Evolutionary conservation across 768 basidiomycete species (phyloP).

Genomic region (Lactarius deliciosus): DNA sequence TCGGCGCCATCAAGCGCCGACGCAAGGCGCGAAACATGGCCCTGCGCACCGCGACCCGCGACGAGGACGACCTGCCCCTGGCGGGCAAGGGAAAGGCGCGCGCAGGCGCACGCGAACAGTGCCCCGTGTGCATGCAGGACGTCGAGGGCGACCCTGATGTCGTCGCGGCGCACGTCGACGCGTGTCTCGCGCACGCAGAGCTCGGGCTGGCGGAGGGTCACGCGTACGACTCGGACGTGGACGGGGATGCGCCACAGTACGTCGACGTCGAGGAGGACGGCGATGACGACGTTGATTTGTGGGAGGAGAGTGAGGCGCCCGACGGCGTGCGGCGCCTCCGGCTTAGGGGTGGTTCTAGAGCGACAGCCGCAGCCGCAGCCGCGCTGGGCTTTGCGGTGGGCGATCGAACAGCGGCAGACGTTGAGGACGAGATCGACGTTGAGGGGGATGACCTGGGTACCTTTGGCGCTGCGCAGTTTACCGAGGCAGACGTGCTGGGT

Average conservation of each 20-base stretch:
- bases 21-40: slow-evolving; percentile 68
- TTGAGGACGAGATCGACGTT: slow-evolving; percentile 79
- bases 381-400: slow-evolving; percentile 63
- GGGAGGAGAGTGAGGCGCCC: slow-evolving; percentile 39
- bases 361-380: slow-evolving; percentile 3
- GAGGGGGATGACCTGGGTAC: slow-evolving; percentile 70
- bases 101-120: slow-evolving; percentile 39
- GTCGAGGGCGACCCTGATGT: slow-evolving; percentile 71
- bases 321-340: slow-evolving; percentile 25
- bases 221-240: slow-evolving; percentile 34
- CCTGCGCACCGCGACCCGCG: slow-evolving; percentile 64
- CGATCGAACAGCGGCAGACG: slow-evolving; percentile 53
- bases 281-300: slow-evolving; percentile 42
- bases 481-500: slow-evolving; percentile 63
- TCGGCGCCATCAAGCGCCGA: slow-evolving; percentile 63
- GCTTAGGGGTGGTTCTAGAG: slow-evolving; percentile 7
- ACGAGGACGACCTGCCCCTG: slow-evolving; percentile 44
- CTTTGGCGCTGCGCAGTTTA: slow-evolving; percentile 75
- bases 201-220: neutral
- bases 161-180: slow-evolving; percentile 77
- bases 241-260: slow-evolving; percentile 30
- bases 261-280: slow-evolving; percentile 37
- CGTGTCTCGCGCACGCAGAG: slow-evolving; percentile 64
- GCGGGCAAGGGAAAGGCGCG: slow-evolving; percentile 30
- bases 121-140: slow-evolving; percentile 63